Evolutionary conservation across 148 eudicot genomes (phyloP), one percentile per base, ranked within the genome.

Genomic region (Polygonum aviculare): DNA sequence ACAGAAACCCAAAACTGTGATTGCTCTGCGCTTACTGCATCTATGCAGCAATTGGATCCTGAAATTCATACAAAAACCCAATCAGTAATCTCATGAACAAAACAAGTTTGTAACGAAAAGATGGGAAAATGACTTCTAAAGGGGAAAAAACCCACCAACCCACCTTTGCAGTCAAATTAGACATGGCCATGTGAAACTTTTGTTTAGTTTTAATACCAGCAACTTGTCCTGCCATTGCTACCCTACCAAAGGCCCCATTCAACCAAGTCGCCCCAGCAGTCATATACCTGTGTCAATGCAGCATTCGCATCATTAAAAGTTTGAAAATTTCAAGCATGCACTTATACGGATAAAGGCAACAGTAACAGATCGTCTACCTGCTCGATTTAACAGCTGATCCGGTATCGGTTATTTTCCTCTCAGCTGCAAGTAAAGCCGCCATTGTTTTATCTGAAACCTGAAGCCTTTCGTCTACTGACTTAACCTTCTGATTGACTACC

Each of bases 301-400:
- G 0, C 63, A 19, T 57, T 57, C 8, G 63, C 63, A 22, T 57
- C 19, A 14, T 51, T 6, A 16, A 51, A 55, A 55, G 9, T 55
- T 55, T 19, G 2, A 18, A 55, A 55, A 19, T 19, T 19, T 55
- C 10, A 55, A 55, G 31, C 31, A 5, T 55, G 18, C 5, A 7
- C 60, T 55, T 26, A 51, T 51, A 14, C 16, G 55, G n/a, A 57
- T 8, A 57, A 57, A 57, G 35, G 12, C 31, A 57, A 19, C 63
- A 3, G 69, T 62, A 62, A 31, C 16, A 62, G 69, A 50, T 54
- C 11, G 21, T 41, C 48, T 74, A 92, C 99, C 96, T 90, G 99
- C 93, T 95, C 36, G 99, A 92, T 82, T 95, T 95, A 74, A 95
- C 98, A 70, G 98, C 98, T 35, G 96, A 83, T 79, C 97, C 96